phyloP scores from a whole-genome alignment of 2,329 filamentous ascomycete species.

The Monilinia polystroma region DNA sequence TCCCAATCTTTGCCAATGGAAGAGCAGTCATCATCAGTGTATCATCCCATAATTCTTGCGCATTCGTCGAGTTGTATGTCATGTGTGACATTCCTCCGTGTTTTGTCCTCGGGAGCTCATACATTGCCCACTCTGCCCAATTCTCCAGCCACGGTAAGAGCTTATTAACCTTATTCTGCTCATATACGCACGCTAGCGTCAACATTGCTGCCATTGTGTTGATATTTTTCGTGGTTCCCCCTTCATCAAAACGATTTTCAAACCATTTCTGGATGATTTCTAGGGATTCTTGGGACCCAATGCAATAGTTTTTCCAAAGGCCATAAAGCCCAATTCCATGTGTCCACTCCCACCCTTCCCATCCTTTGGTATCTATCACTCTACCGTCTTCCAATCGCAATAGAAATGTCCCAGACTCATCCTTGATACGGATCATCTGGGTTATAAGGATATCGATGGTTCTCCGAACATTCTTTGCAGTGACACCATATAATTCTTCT shows the following conservation, averaged over 20 bases:
- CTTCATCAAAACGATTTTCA: conserved; percentile 52
- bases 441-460: conserved; percentile 65
- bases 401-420: conserved; percentile 72
- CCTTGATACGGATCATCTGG: conserved; percentile 75
- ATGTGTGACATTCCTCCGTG: conserved; percentile 52
- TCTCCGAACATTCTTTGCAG: conserved; percentile 49
- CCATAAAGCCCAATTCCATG: conserved; percentile 79
- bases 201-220: conserved; percentile 80
- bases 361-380: conserved; percentile 71
- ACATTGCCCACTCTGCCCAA: conserved; percentile 82
- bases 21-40: conserved; percentile 87
- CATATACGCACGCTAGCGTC: conserved; percentile 75
- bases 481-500: conserved; percentile 43
- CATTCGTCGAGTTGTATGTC: conserved; percentile 61
- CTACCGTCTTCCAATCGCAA: conserved; percentile 69
- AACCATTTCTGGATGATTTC: conserved; percentile 74
- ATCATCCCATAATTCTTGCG: conserved; percentile 79
- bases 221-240: conserved; percentile 72
- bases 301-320: conserved; percentile 76
- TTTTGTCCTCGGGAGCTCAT: conserved; percentile 69
- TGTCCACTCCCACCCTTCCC: conserved; percentile 82
- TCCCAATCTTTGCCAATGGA: conserved; percentile 70
- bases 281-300: conserved; percentile 60
- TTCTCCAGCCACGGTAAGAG: conserved; percentile 76
- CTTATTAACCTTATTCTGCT: conserved; percentile 64